Evolutionary conservation across 257 asterid genomes (phyloP).

Genomic region (Marsdenia floribunda): DNA sequence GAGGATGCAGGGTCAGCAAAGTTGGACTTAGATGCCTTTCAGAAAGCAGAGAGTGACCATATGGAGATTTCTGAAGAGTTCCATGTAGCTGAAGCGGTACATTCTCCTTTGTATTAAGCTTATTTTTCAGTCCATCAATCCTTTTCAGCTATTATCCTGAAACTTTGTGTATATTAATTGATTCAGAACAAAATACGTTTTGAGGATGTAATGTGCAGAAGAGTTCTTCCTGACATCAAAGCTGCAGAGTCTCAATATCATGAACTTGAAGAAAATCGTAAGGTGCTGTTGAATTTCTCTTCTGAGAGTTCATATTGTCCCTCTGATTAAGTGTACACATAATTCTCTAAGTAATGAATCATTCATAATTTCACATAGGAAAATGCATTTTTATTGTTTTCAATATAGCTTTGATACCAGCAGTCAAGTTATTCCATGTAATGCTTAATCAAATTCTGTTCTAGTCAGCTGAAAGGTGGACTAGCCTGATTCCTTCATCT

Average conservation of each 20-base stretch:
- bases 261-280: conserved; percentile 56
- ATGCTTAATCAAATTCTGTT: neutral
- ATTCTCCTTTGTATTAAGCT: conserved; percentile 4
- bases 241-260: conserved; percentile 43
- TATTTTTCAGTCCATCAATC: neutral
- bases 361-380: neutral
- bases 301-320: neutral
- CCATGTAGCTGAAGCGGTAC: conserved; percentile 49
- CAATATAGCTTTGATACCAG: neutral
- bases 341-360: neutral
- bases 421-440: neutral
- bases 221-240: conserved; percentile 48
- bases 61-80: conserved; percentile 46
- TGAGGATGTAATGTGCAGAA: conserved; percentile 47
- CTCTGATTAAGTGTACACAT: neutral
- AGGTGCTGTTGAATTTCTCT: conserved; percentile 35
- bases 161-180: conserved; percentile 14
- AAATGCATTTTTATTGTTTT: neutral
- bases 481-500: neutral
- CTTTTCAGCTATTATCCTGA: neutral
- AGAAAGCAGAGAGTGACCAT: conserved; percentile 61
- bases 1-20: conserved; percentile 57
- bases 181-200: conserved; percentile 56
- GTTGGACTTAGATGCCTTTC: conserved; percentile 59
- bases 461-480: neutral